Percentiles rank a stretch among this genome's conserved stretches.
These are phyloP conservation scores for Tilletia horrida DNA, from an alignment of 1,284 basidiomycete genomes.

Conservation along the genomic window DNA sequence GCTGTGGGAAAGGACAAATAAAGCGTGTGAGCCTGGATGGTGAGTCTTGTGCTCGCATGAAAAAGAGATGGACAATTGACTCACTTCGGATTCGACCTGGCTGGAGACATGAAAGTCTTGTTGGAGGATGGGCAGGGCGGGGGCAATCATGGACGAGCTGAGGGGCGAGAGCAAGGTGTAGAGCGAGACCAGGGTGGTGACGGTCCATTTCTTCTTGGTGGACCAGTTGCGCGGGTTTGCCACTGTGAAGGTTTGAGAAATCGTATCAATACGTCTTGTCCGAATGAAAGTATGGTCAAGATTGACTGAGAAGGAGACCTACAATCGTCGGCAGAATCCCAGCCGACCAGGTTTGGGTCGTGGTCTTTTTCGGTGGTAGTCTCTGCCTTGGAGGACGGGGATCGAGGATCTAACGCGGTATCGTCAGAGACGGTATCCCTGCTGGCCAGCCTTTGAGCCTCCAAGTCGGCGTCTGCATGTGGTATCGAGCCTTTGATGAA, in stretches of 20 bases:
- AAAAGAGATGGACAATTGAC: neutral
- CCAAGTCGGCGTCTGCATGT: neutral
- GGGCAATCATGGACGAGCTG: slow-evolving; percentile 48
- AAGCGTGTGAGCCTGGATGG: neutral
- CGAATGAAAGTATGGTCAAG: neutral
- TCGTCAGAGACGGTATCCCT: neutral
- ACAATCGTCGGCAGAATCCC: slow-evolving; percentile 66
- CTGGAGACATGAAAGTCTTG: slow-evolving; percentile 33
- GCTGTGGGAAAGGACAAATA: neutral
- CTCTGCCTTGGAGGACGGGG: neutral
- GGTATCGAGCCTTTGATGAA: neutral
- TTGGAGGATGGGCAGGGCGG: slow-evolving; percentile 36
- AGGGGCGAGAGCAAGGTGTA: slow-evolving; percentile 47
- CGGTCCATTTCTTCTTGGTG: slow-evolving; percentile 64
- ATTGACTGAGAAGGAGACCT: neutral
- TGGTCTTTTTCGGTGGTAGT: neutral
- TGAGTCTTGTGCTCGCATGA: neutral
- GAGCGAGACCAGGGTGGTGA: slow-evolving; percentile 56
- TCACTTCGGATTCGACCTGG: slow-evolving; percentile 4
- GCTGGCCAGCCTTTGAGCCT: neutral
- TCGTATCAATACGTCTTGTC: too few relatives aligned
- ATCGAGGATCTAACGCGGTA: neutral
- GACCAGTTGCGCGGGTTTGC: slow-evolving; percentile 70
- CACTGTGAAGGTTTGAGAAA: neutral
- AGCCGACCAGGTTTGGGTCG: slow-evolving; percentile 59